Base-by-base conservation (phyloP, 1,284 basidiomycete species). In the Ceratobasidium sp. region DNA sequence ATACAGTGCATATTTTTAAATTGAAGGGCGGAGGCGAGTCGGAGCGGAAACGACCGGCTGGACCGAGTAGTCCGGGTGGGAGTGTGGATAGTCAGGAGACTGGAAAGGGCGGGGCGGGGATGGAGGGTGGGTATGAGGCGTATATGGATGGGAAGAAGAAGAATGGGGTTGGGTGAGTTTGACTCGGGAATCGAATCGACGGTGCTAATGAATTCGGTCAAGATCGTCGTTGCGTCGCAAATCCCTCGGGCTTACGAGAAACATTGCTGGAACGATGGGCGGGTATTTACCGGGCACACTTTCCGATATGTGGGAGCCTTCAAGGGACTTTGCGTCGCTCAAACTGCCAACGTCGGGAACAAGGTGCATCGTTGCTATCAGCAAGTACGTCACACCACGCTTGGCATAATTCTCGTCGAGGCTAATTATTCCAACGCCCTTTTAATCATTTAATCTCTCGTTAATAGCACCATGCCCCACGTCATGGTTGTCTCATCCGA, bases 1-100 rank as follows among this genome's bases (percentile, higher is more conserved):
- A 96, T 81, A 99, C 97, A 9, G 96, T 99, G 48, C 98, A 99
- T 85, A 94, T 99, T 69, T 99, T 98, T 87, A 96, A 95, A 84
- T 88, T 99, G 4, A 90, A 80, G 78, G 85, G 75, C 81, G 85
- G 80, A 68, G 80, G 78, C 80, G 82, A 78, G 42, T 44, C 20
- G 33, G 61, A 64, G 54, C 56, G 76, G 7, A 26, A 28, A n/a
- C n/a, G 76, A 38, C 28, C 38, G 5, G 75, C 69, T 28, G 1
- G 76, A 79, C 69, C 81, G 80, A 75, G 66, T 59, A 93, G 92
- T 81, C 90, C 91, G 1, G 87, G 89, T 15, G 91, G 89, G 52
- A 91, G 90, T 1, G 85, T 93, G 48, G 92, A 93, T 79, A 90
- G 91, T 81, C 84, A 88, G 78, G 90, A 91, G 74, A 66, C 73